Evolutionary conservation across 2,329 filamentous ascomycete species (phyloP).

Genomic region (Fusarium luffae): DNA sequence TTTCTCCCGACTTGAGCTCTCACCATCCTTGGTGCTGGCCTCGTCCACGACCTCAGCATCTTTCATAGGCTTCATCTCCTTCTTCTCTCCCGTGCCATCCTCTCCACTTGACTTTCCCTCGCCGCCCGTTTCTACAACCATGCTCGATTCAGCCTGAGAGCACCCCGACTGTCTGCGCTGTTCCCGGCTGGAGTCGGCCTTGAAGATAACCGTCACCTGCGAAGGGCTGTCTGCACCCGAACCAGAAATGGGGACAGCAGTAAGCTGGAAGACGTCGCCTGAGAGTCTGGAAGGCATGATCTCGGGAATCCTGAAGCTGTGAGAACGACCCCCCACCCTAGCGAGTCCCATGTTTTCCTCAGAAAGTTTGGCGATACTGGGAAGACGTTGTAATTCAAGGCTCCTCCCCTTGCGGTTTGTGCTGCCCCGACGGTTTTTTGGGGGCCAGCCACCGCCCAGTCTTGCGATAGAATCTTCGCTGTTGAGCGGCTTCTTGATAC

Average conservation of each 20-base stretch:
- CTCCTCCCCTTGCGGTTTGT: background rate
- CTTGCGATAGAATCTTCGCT: constrained; percentile 3
- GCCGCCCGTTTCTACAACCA: background rate
- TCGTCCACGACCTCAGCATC: background rate
- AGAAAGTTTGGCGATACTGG: background rate
- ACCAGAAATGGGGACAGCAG: background rate
- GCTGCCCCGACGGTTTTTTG: too few relatives aligned
- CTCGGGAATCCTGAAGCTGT: constrained; percentile 3
- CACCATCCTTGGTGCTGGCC: background rate
- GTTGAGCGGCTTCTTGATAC: background rate
- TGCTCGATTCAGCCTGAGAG: background rate
- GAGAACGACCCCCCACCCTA: background rate
- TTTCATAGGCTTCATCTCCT: too few relatives aligned
- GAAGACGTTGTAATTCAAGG: background rate
- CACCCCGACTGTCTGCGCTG: background rate
- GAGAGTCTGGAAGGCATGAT: background rate
- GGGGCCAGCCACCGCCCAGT: constrained; percentile 5
- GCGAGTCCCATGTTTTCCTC: background rate
- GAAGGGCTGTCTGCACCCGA: background rate
- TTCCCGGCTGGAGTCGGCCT: background rate
- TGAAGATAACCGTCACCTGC: background rate
- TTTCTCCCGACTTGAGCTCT: background rate
- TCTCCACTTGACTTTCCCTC: background rate
- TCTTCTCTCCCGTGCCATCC: too few relatives aligned
- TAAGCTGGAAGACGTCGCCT: background rate